Conservation (phyloP, 2,329 filamentous ascomycete genomes). For the Cryoendolithus antarcticus region DNA sequence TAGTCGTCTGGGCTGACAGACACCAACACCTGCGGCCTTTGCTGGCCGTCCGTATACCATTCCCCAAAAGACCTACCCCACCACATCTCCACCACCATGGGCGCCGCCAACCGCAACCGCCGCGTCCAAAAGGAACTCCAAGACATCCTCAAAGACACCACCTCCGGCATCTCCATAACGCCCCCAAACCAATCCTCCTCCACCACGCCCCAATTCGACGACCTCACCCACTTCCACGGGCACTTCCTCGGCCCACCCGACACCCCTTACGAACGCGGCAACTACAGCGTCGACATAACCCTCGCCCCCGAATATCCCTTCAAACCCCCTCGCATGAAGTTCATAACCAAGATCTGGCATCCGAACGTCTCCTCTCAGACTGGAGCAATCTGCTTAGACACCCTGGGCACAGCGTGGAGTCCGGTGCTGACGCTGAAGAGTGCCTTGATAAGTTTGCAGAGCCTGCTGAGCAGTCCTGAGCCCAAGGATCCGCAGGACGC, state of each 20-base stretch:
- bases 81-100: too few species aligned
- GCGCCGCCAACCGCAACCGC: constrained; percentile 34
- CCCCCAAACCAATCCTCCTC: constrained; percentile 10
- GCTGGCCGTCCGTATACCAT: too few species aligned
- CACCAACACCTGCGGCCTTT: too few species aligned
- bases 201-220: constrained; percentile 41
- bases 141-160: constrained; percentile 62
- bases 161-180: constrained; percentile 60
- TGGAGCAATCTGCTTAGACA: constrained; percentile 93
- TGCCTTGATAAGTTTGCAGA: constrained; percentile 82
- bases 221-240: constrained; percentile 72
- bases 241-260: constrained; percentile 78
- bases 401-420: constrained; percentile 79
- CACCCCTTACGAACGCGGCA: constrained; percentile 83
- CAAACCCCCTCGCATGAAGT: constrained; percentile 80
- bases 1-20: too few species aligned
- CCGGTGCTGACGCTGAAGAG: constrained; percentile 95
- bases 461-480: constrained; percentile 83
- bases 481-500: constrained; percentile 95
- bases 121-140: constrained; percentile 63
- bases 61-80: too few species aligned
- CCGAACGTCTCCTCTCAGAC: constrained; percentile 75
- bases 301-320: constrained; percentile 90
- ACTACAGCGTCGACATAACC: constrained; percentile 68
- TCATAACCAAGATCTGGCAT: constrained; percentile 91